Base-by-base conservation (phyloP, 2,329 filamentous ascomycete species). In the Hyphodiscus sp. region DNA sequence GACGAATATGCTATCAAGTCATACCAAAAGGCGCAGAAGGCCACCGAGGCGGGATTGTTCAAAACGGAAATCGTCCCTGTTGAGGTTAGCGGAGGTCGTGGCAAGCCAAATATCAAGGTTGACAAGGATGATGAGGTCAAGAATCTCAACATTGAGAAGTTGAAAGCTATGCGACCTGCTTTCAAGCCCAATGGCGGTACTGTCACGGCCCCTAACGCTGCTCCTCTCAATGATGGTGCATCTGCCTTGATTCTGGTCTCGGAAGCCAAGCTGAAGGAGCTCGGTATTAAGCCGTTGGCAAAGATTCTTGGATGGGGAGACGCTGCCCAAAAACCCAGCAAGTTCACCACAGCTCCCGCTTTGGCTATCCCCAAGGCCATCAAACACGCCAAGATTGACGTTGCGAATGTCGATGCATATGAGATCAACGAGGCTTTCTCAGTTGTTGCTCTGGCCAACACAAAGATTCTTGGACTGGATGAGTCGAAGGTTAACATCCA, bases 361-460 rank as follows among this genome's bases (percentile, higher is more conserved):
- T 82, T 97, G 53, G 94, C 94, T 61, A 95, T 99, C 65, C 94
- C 94, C 70, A 99, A 97, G 80, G 94, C 94, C 54, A 82, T 99
- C 68, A 91, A 92, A 80, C 92, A 99, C 74, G 94, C 94, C 57
- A 88, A 89, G 58, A 75, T 99, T 58, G 81, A 83, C 53, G 80
- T 85, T 63, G 82, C 86, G 59, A 79, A 89, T 55, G 80, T 99
- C 54, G 92, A 97, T 67, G 94, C 84, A 64, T 99, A 94, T 72
- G 94, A 99, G 79, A 96, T 99, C 79, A 99, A 99, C 78, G 94
- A 99, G 79, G 94, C 94, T 43, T 99, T 99, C 79, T 94, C 89
- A 59, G 94, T 96, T 48, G 94, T 99, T 59, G 90, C 94, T 41
- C 81, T 99, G 50, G 91, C 94, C 62, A 99, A 99, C 78, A 84